Evolutionary conservation across 78 protist species (phyloP), one percentile per base, ranked within the genome.

Genomic region (Guillardia theta): DNA sequence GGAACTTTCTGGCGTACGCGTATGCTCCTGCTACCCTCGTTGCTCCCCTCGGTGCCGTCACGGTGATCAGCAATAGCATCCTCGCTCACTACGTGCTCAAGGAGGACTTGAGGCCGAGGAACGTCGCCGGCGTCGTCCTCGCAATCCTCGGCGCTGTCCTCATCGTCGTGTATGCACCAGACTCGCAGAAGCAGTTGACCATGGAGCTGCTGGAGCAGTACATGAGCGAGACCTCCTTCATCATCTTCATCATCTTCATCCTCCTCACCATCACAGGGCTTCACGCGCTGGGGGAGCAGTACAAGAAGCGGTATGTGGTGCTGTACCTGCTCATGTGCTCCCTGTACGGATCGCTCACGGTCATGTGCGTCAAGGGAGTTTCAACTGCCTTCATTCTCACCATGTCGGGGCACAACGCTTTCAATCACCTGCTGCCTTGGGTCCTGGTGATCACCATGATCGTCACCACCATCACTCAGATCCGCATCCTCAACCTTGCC

Each of bases 1-100:
- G 95, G 18, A 93, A 93, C 54, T 93, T 93, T 33, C 46, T 48
- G n/a, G 95, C 95, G 24, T 93, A 83, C 83, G 95, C 80, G 44
- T 93, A 50, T 22, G 95, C 95, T 6, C 95, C 95, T 4, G 95
- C 95, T 15, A 48, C 95, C 22, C 47, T 93, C 27, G 93, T 93
- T 21, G 80, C 93, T 9, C 95, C 95, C 43, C 47, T 93, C n/a
- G 95, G 95, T 41, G 50, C 93, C 0, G 93, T 41, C 37, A 1
- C 93, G 19, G 83, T 93, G 27, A 44, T 93, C 36, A 8, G 46
- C 78, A 93, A 93, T 83, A 58, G 76, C 45, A 21, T 93, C 62
- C 21, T 93, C 47, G 92, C 95, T n/a, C 64, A 62, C 58, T 8
- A 8, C 93, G 4, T 83, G 43, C 92, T 83, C 83, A 22, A 36